These are phyloP conservation scores for Salix arbutifolia DNA, from an alignment of 345 rosid species.

Conservation along the genomic window DNA sequence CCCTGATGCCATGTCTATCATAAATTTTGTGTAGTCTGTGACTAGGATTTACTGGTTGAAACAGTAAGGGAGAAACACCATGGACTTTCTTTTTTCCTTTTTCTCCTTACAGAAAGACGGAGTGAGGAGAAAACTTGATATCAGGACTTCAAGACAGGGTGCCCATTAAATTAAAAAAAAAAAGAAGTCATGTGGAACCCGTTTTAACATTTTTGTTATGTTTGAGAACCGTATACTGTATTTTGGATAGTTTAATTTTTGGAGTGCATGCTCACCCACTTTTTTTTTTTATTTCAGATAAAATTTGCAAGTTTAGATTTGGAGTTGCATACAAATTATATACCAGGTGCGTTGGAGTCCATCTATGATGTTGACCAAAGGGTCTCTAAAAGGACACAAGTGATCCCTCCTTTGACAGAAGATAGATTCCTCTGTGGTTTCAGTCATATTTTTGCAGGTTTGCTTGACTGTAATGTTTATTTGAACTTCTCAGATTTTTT, in stretches of 20 bases:
- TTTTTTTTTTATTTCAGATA: slow-evolving; percentile 39
- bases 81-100: too few relatives aligned
- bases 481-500: neutral
- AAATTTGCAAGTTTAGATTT: slow-evolving; percentile 65
- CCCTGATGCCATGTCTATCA: too few relatives aligned
- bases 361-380: slow-evolving; percentile 71
- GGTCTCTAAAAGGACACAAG: slow-evolving; percentile 59
- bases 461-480: slow-evolving; percentile 7
- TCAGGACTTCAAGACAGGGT: too few relatives aligned
- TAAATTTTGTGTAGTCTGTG: too few relatives aligned
- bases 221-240: neutral
- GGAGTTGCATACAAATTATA: slow-evolving; percentile 70
- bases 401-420: slow-evolving; percentile 72
- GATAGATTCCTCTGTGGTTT: slow-evolving; percentile 82
- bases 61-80: too few relatives aligned
- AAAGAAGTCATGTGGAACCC: too few relatives aligned
- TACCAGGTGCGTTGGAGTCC: slow-evolving; percentile 68
- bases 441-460: slow-evolving; percentile 85
- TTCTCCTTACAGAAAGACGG: too few relatives aligned
- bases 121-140: too few relatives aligned
- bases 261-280: neutral
- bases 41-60: too few relatives aligned
- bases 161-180: too few relatives aligned
- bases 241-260: neutral
- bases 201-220: neutral